Conservation (phyloP, 345 rosid genomes). For the Salix caprea region DNA sequence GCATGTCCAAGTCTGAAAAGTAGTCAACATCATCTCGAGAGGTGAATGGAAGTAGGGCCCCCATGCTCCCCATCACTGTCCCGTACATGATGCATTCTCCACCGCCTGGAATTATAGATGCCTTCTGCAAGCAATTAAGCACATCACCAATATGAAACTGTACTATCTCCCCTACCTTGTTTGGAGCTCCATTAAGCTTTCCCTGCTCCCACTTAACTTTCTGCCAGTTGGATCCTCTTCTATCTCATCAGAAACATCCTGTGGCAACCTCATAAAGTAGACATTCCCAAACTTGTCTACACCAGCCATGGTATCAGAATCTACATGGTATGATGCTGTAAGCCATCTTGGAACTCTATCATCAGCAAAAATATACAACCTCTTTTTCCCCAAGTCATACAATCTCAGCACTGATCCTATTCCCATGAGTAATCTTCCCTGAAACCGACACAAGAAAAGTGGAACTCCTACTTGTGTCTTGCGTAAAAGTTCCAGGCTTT, state of each 20-base stretch:
- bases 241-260: no score
- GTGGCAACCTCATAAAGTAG: no score
- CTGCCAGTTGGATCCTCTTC: no score
- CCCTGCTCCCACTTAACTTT: no score
- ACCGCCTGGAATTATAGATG: conserved; percentile 87
- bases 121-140: conserved; percentile 76
- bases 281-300: no score
- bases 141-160: conserved; percentile 92
- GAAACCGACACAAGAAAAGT: conserved; percentile 79
- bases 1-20: conserved; percentile 97
- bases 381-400: no score
- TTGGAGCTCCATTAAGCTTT: no score
- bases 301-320: no score
- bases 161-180: conserved; percentile 59
- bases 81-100: conserved; percentile 86
- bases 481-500: conserved; percentile 75
- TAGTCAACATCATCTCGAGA: conserved; percentile 97
- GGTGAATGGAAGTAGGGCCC: conserved; percentile 63
- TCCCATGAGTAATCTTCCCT: conserved; percentile 44
- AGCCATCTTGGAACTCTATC: conserved; percentile 95
- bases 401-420: no score
- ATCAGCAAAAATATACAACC: conserved; percentile 83
- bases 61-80: conserved; percentile 38
- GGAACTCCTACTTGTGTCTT: conserved; percentile 96
- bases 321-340: conserved; percentile 45